A percentile compares a stretch with the other conserved stretches of the same genome.
These are phyloP conservation scores for Chaetothyriales sp. DNA, from an alignment of 2,329 filamentous ascomycete genomes.

Conservation along the genomic window DNA sequence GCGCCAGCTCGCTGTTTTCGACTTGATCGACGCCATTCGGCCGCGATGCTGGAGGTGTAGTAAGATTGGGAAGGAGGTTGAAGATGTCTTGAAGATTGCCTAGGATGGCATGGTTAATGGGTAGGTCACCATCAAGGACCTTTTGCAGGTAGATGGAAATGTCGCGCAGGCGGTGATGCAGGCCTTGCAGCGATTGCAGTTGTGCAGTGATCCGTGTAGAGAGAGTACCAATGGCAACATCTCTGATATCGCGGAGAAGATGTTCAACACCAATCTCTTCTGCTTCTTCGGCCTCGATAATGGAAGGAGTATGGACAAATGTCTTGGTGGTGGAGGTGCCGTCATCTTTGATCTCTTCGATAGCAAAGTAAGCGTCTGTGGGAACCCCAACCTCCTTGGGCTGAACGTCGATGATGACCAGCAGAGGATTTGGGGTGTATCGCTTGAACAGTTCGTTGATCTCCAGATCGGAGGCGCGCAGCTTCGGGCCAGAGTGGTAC, in stretches of 20 bases:
- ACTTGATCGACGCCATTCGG: constrained; percentile 41
- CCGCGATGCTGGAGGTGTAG: constrained; percentile 52
- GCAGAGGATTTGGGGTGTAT: constrained; percentile 88
- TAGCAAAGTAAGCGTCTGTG: constrained; percentile 96
- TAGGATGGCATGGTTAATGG: constrained; percentile 92
- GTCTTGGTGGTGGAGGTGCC: constrained; percentile 93
- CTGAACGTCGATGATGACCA: constrained; percentile 97
- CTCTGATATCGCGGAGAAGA: constrained; percentile 89
- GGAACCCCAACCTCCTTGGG: constrained; percentile 95
- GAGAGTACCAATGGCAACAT: constrained; percentile 91
- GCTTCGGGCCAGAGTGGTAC: constrained; percentile 97
- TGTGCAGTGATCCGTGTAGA: constrained; percentile 96
- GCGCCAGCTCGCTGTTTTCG: constrained; percentile 72
- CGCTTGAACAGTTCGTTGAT: constrained; percentile 99
- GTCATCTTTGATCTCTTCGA: constrained; percentile 99
- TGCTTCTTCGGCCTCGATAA: constrained; percentile 96
- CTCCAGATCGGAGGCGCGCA: constrained; percentile 89
- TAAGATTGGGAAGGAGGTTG: constrained; percentile 92
- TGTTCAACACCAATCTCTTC: constrained; percentile 99
- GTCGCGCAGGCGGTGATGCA: constrained; percentile 85
- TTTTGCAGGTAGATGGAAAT: constrained; percentile 94
- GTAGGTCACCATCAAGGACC: constrained; percentile 79
- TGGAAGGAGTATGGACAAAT: constrained; percentile 94
- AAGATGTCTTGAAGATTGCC: constrained; percentile 99
- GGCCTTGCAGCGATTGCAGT: constrained; percentile 87